Evolutionary conservation across 768 basidiomycete species (phyloP), one percentile per base, ranked within the genome.

Genomic region (Auriscalpium vulgare): DNA sequence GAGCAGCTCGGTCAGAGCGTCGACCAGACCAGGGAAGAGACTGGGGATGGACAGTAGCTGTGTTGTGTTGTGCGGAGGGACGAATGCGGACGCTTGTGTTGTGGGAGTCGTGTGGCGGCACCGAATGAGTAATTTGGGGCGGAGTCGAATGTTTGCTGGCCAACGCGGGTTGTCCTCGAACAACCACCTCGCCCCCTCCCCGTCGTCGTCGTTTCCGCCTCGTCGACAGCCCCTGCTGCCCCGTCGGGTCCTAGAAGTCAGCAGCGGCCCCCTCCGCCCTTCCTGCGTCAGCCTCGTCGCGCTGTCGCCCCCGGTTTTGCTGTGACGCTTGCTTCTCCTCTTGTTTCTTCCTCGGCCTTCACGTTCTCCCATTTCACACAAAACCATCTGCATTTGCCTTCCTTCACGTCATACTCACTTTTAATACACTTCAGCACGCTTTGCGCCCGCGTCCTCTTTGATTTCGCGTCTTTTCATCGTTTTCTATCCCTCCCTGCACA

Each of bases 121-220:
- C 52, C 52, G 52, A 29, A 53, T 53, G 52, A 46, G 52, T 46
- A 56, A 47, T 59, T 61, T 43, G 17, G 46, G 46, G 60, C 60
- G 60, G 60, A 61, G 60, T 61, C 50, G 37, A 7, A 61, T 59
- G 34, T 44, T 35, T 8, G 17, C 19, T 49, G 13, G 40, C 47
- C 51, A 53, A 47, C 35, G 35, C 40, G 34, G 51, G 60, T 61
- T 61, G 50, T 59, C 50, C 54, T 50, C 47, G 10, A 61, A 61
- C 60, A 53, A 59, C 58, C 60, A 61, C 55, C 55, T 56, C 23
- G 34, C 51, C 47, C 58, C 58, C 55, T 11, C 50, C 29, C 29
- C n/a, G 53, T 56, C 40, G 57, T 50, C 55, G 53, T 50, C 52
- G 37, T 40, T 35, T 8, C 34, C 37, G 44, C 16, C 29, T 51